Evolutionary conservation across 2,329 filamentous ascomycete genomes (phyloP), one percentile per base, ranked within the genome.

Genomic region (Cytospora mali): DNA sequence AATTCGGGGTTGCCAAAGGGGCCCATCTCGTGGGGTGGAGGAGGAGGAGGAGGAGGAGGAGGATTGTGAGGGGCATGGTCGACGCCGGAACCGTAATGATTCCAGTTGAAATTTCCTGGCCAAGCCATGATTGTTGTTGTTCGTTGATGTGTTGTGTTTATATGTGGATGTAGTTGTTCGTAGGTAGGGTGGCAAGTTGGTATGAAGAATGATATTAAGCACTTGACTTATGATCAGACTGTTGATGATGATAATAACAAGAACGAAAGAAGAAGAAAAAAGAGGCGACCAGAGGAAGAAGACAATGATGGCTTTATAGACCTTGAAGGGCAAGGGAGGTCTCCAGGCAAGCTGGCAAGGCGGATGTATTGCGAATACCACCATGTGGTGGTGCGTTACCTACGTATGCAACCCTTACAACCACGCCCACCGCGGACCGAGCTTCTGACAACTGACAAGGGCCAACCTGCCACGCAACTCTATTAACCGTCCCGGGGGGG

Each of bases 111-210:
- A 35, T 55, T 54, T 18, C 49, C 35, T 58, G 62, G 58, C 62
- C 62, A 64, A 62, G 62, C 62, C 62, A 64, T 64, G 16, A 21
- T 58, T 48, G 54, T 16, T 16, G 57, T 46, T 49, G 28, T 55
- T 55, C 31, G 35, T 31, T 46, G 39, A 23, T 55, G 58, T 48
- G 42, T 33, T 49, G 11, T 25, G 13, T 55, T 63, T 21, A 16
- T 29, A n/a, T 21, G 53, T 48, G 57, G 35, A 29, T n/a, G 18
- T 46, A 6, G 25, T 51, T 21, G 18, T 31, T 56, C 42, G 53
- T 58, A n/a, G 16, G 35, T 42, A 31, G 29, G 29, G 21, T 31
- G 6, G 23, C 50, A 6, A 23, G 7, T n/a, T 56, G 46, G 29
- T 28, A 49, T 21, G 9, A 28, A 6, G 29, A 11, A 25, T 56